phyloP scores from a whole-genome alignment of 1,284 basidiomycete genomes.

The Rhodotorula sp. region DNA sequence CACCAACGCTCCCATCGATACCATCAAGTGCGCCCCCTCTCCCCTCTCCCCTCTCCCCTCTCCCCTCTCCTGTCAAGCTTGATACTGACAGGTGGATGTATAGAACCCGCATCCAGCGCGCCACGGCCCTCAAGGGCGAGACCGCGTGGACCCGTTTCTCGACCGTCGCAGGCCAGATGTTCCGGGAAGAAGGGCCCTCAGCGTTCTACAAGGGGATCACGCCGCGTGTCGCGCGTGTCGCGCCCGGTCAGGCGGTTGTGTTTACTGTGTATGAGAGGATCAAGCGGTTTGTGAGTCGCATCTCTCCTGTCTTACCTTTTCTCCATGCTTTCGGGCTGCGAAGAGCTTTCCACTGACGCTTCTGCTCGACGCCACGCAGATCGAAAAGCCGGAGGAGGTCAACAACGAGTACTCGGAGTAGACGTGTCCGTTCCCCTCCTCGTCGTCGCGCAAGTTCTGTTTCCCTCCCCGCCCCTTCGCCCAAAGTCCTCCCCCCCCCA shows the following conservation, averaged over 20 bases:
- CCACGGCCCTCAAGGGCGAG: constrained; percentile 71
- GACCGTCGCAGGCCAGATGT: constrained; percentile 85
- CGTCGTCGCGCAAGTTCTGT: background rate
- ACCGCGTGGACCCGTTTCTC: constrained; percentile 70
- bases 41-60: background rate
- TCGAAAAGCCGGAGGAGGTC: constrained; percentile 57
- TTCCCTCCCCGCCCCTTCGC: background rate
- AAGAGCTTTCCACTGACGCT: too few relatives aligned
- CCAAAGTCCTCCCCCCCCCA: background rate
- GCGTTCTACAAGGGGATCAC: constrained; percentile 65
- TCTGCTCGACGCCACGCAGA: constrained; percentile 46
- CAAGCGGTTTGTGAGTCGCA: constrained; percentile 14
- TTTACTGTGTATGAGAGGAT: constrained; percentile 80
- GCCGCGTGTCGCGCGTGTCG: constrained; percentile 91
- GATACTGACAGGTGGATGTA: background rate
- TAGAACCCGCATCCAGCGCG: constrained; percentile 63
- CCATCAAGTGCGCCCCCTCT: constrained; percentile 40
- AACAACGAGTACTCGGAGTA: constrained; percentile 26
- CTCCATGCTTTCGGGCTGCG: too few relatives aligned
- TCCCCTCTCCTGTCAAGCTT: too few relatives aligned
- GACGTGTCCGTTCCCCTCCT: background rate
- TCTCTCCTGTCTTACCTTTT: background rate
- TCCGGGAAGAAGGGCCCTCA: constrained; percentile 67
- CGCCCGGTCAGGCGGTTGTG: constrained; percentile 87
- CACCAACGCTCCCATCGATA: constrained; percentile 45